These are phyloP conservation scores for Ustilago cynodontis DNA, from an alignment of 1,284 basidiomycete genomes.

Conservation along the genomic window DNA sequence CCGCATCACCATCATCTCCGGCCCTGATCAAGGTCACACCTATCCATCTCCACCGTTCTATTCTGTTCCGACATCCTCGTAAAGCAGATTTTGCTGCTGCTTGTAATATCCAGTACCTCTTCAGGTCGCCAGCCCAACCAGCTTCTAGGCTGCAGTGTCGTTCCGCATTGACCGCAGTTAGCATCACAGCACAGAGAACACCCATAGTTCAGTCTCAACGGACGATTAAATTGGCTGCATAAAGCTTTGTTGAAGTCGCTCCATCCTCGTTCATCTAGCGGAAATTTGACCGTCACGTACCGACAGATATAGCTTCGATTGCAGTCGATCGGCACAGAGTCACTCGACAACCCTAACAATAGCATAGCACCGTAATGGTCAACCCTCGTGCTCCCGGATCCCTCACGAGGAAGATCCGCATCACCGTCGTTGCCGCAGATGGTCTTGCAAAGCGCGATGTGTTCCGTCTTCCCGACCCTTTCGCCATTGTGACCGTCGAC, in stretches of 20 bases:
- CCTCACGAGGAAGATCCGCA: constrained; percentile 64
- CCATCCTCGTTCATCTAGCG: background rate
- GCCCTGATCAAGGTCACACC: background rate
- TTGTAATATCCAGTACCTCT: background rate
- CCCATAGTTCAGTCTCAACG: background rate
- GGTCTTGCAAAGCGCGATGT: constrained; percentile 68
- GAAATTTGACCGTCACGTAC: background rate
- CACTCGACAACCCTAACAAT: background rate
- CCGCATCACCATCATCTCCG: constrained; percentile 5
- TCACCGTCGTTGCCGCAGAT: constrained; percentile 69
- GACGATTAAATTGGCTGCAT: background rate
- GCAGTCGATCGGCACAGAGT: background rate
- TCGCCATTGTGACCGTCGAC: constrained; percentile 93
- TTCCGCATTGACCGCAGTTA: background rate
- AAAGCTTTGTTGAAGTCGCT: background rate
- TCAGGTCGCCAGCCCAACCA: background rate
- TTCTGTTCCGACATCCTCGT: background rate
- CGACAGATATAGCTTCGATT: background rate
- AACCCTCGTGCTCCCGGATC: constrained; percentile 59
- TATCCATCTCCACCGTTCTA: background rate
- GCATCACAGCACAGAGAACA: background rate
- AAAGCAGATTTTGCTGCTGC: background rate
- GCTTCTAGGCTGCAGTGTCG: background rate
- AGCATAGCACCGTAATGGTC: constrained; percentile 49
- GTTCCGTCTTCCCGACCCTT: constrained; percentile 87